These are phyloP conservation scores for Sphaerulina vaccinii DNA, from an alignment of 2,329 filamentous ascomycete species.

Conservation along the genomic window DNA sequence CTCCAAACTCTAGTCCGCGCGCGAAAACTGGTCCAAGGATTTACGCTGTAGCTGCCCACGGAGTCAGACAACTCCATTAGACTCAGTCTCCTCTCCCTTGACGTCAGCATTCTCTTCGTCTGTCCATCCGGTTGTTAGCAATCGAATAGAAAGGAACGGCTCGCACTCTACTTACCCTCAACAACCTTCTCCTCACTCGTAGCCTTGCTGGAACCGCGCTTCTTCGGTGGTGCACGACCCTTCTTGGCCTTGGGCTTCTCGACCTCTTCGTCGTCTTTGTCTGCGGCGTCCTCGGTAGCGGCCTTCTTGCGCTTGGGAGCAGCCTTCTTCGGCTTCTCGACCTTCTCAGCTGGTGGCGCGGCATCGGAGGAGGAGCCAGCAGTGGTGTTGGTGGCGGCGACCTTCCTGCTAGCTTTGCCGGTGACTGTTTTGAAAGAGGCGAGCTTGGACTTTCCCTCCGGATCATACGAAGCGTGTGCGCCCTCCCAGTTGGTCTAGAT, in stretches of 20 bases:
- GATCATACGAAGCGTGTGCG: constrained; percentile 16
- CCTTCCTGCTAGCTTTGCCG: constrained; percentile 9
- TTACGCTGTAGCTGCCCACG: no score
- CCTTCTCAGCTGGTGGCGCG: constrained; percentile 14
- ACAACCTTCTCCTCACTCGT: constrained; percentile 8
- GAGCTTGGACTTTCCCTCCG: constrained; percentile 21
- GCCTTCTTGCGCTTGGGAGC: background rate
- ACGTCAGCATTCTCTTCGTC: no score
- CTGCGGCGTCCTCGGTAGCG: background rate
- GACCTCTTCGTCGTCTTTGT: constrained; percentile 11
- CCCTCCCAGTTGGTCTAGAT: constrained; percentile 21
- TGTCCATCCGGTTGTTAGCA: background rate
- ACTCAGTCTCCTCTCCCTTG: no score
- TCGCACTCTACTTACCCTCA: constrained; percentile 9
- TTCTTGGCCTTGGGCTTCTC: constrained; percentile 17
- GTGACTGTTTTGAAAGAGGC: constrained; percentile 26
- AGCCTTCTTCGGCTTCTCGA: constrained; percentile 13
- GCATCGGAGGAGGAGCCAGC: constrained; percentile 12
- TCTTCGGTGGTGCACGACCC: constrained; percentile 3
- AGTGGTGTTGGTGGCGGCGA: background rate
- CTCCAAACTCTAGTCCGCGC: no score
- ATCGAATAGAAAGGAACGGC: no score
- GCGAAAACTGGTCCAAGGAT: no score
- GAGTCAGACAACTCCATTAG: no score
- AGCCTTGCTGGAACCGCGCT: constrained; percentile 6